Percentiles rank a stretch among this genome's conserved stretches.
These are phyloP conservation scores for Hypoxylon sp. DNA, from an alignment of 2,329 filamentous ascomycete species.

Conservation along the genomic window DNA sequence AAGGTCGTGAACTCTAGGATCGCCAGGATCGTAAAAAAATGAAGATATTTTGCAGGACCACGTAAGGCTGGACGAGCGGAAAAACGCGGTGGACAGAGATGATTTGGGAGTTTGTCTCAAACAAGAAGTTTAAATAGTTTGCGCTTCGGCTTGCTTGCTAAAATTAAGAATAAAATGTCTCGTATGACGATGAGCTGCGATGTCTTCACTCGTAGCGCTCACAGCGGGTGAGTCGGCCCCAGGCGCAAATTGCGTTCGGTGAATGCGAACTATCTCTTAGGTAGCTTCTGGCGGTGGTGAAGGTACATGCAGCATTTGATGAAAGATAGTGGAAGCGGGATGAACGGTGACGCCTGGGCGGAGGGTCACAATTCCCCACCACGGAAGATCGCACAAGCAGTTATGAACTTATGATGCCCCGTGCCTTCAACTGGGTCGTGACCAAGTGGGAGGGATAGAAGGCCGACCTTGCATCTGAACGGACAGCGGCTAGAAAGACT, in stretches of 20 bases:
- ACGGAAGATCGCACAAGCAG: constrained; percentile 58
- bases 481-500: constrained; percentile 58
- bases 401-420: constrained; percentile 54
- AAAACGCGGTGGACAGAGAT: constrained; percentile 49
- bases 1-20: constrained; percentile 32
- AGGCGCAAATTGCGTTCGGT: constrained; percentile 51
- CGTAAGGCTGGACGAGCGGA: constrained; percentile 47
- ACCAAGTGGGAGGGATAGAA: constrained; percentile 55
- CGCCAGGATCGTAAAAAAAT: constrained; percentile 39
- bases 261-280: constrained; percentile 47
- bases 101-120: constrained; percentile 52
- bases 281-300: constrained; percentile 51
- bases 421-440: constrained; percentile 56
- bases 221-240: constrained; percentile 50
- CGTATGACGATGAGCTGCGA: constrained; percentile 57
- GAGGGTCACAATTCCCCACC: constrained; percentile 58
- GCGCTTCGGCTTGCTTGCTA: constrained; percentile 53
- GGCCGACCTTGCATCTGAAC: constrained; percentile 58
- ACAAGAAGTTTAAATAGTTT: constrained; percentile 59
- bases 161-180: constrained; percentile 61
- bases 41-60: constrained; percentile 47
- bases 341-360: constrained; percentile 55
- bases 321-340: constrained; percentile 52
- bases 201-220: constrained; percentile 54
- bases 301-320: constrained; percentile 48